These are phyloP conservation scores for Tubosaeta brunneosetosa DNA, from an alignment of 768 basidiomycete species.

Conservation along the genomic window DNA sequence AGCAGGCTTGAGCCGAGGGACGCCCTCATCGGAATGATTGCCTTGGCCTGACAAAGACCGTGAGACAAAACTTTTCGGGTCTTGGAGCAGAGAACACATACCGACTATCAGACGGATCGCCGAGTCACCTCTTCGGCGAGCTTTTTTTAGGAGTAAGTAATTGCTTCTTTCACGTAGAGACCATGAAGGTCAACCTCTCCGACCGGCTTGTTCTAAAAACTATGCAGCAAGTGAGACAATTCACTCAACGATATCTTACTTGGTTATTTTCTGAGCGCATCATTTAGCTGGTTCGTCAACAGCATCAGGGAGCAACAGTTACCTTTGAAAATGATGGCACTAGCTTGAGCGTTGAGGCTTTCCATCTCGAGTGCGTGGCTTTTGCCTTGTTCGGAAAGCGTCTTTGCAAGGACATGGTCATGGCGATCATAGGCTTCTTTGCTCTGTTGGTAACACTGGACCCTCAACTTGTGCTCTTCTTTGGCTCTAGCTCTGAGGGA, in stretches of 20 bases:
- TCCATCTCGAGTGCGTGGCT: conserved; percentile 73
- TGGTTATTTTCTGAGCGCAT: conserved; percentile 64
- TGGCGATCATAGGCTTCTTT: conserved; percentile 67
- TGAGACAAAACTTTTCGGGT: neutral
- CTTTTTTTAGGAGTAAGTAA: conserved; percentile 63
- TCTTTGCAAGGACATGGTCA: conserved; percentile 77
- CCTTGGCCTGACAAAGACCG: conserved; percentile 62
- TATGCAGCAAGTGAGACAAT: neutral
- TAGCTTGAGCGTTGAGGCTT: conserved; percentile 69
- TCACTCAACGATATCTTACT: conserved; percentile 29
- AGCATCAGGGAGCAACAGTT: conserved; percentile 11
- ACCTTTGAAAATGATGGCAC: conserved; percentile 72
- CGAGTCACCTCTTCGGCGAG: conserved; percentile 53
- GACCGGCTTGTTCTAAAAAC: conserved; percentile 49
- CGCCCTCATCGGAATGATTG: conserved; percentile 71
- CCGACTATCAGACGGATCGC: conserved; percentile 83
- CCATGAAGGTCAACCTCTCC: conserved; percentile 89
- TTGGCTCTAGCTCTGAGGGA: conserved; percentile 70
- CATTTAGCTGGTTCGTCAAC: neutral
- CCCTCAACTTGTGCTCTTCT: conserved; percentile 74
- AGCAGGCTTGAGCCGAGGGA: conserved; percentile 85
- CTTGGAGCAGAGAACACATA: conserved; percentile 28
- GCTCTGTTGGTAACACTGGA: conserved; percentile 56
- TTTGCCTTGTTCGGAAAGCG: conserved; percentile 76
- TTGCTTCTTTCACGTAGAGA: conserved; percentile 88